Percentiles rank a stretch among this genome's conserved stretches.
Conservation (phyloP, 2,329 filamentous ascomycete species). For the Fusarium redolens region DNA sequence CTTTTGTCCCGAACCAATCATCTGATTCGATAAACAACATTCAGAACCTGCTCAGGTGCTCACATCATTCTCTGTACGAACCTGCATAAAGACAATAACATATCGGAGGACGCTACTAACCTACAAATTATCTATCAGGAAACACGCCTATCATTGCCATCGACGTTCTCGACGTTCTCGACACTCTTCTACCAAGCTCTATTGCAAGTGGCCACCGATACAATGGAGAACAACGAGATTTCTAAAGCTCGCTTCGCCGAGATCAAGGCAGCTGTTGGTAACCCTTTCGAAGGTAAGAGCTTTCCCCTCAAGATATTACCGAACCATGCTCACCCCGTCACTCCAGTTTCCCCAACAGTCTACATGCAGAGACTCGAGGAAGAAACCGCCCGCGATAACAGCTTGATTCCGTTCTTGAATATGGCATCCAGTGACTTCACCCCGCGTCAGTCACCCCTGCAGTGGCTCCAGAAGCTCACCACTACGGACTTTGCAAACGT, state of each 20-base stretch:
- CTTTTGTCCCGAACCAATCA: accelerated
- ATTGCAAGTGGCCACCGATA: background rate
- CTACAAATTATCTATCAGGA: background rate
- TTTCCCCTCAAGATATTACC: background rate
- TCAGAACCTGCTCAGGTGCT: background rate
- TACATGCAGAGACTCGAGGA: background rate
- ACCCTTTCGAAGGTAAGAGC: background rate
- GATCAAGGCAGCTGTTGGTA: background rate
- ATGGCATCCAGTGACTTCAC: accelerated
- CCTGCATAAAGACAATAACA: background rate
- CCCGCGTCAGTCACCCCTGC: background rate
- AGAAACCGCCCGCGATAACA: background rate
- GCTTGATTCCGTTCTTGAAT: accelerated
- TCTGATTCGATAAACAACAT: accelerated
- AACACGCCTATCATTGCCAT: accelerated
- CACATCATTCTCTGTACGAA: accelerated
- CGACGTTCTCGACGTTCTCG: background rate
- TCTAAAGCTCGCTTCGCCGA: background rate
- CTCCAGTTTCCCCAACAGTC: accelerated
- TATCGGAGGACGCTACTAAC: background rate
- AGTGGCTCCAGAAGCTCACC: background rate
- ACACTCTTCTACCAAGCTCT: background rate
- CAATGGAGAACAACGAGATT: background rate
- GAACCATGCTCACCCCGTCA: background rate
- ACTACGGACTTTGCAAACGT: background rate